Percentiles rank a stretch among this genome's conserved stretches.
phyloP scores from a whole-genome alignment of 139 green algal genomes.

The Chlamydomonas sphaeroides region DNA sequence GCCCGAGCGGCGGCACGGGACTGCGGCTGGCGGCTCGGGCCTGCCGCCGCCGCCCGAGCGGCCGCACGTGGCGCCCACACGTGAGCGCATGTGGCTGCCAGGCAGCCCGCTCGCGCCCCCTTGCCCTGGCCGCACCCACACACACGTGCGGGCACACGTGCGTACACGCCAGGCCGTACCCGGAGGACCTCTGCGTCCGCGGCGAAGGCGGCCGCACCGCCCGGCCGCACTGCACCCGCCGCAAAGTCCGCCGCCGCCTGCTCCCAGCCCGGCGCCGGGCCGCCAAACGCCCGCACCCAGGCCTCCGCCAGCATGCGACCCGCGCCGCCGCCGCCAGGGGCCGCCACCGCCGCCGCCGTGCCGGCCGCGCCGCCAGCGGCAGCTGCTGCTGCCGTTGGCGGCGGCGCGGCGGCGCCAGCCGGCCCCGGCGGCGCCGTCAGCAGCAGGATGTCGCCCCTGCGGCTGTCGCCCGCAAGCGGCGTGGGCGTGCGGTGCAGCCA shows the following conservation, averaged over 20 bases:
- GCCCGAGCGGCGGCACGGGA: too few relatives aligned
- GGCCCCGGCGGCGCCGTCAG: neutral
- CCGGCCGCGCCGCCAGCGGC: neutral
- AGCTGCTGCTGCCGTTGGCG: neutral
- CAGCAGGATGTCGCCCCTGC: conserved; percentile 11
- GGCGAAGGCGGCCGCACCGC: too few relatives aligned
- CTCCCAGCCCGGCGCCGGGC: neutral
- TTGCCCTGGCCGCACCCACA: too few relatives aligned
- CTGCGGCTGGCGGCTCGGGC: too few relatives aligned
- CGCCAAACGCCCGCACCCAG: neutral
- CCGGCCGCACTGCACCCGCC: too few relatives aligned
- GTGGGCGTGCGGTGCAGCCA: neutral
- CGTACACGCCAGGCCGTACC: too few relatives aligned
- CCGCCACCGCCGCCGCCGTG: neutral
- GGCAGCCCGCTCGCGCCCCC: too few relatives aligned
- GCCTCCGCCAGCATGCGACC: neutral
- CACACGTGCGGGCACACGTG: too few relatives aligned
- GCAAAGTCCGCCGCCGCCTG: neutral
- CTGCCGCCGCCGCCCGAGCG: too few relatives aligned
- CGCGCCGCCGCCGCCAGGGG: neutral
- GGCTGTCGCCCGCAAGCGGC: neutral
- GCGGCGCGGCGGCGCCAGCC: neutral
- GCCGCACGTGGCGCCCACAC: too few relatives aligned
- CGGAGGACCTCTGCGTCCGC: too few relatives aligned
- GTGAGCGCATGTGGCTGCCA: too few relatives aligned